Evolutionary conservation across 495 filamentous ascomycete genomes (phyloP), one percentile per base, ranked within the genome.

Genomic region (Annulohypoxylon moriforme): DNA sequence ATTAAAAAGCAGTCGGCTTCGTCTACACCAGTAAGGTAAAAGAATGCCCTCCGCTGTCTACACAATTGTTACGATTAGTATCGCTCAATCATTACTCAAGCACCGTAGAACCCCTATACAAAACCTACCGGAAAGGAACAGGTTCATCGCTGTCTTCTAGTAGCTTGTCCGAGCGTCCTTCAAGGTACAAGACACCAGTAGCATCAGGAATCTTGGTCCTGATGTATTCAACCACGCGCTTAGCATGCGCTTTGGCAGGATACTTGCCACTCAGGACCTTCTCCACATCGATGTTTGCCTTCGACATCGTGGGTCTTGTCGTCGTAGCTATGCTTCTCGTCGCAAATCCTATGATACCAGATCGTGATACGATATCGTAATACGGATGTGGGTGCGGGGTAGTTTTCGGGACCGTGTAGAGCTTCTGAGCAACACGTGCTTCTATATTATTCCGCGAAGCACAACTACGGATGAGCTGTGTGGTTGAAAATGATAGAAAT

Each of bases 1-100:
- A 91, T 87, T 58, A 94, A 85, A 78, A 89, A 91, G 74, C 90
- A 91, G 80, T 98, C 94, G 55, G 93, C 89, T 22, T 94, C 84
- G 29, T 88, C 81, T 78, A 93, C 97, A 72, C 96, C 96, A 14
- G 93, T 93, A 25, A 99, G 85, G 81, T 99, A 98, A 88, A 92
- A 97, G 84, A 99, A 98, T 74, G 88, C 90, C 57, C 96, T 91
- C 73, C 94, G 91, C 81, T 99, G 96, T 70, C 92, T 91, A 72
- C 57, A 53, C 22, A 61, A 62, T 64, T 67, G 44, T 64, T 38
- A 72, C 55, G 74, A 66, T 60, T 55, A 65, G 59, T 20, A 40
- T 60, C 29, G 33, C 38, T 14, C n/a, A 31, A 20, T 10, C 2
- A 8, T 24, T 11, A 47, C 0, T 11, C 4, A 0, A 33, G 46